Conservation (phyloP, 306 rosid genomes). For the Astragalus membranaceus region DNA sequence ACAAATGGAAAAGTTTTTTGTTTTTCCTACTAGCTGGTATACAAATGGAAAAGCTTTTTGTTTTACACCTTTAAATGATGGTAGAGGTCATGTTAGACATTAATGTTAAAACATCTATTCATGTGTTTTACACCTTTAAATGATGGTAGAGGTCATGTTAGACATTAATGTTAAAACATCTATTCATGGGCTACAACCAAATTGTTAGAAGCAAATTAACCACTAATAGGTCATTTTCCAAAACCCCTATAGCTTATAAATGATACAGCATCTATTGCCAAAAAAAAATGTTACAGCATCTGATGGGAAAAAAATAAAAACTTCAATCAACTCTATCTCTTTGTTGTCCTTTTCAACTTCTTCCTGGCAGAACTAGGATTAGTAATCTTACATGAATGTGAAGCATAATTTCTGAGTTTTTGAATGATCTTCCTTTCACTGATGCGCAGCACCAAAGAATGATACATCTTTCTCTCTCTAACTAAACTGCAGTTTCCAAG, state of each 20-base stretch:
- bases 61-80: neutral
- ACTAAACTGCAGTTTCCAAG: conserved; percentile 33
- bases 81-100: neutral
- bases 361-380: conserved; percentile 30
- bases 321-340: neutral
- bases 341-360: conserved; percentile 38
- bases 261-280: neutral
- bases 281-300: neutral
- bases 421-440: conserved; percentile 70
- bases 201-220: neutral
- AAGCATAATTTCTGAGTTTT: conserved; percentile 53
- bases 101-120: neutral
- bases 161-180: neutral
- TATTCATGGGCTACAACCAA: neutral
- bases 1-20: too few species aligned
- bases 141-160: neutral
- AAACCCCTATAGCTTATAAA: too few species aligned
- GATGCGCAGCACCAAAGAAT: conserved; percentile 62
- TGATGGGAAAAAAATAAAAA: neutral
- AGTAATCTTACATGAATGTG: conserved; percentile 17
- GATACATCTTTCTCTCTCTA: conserved; percentile 52
- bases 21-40: too few species aligned
- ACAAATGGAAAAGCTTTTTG: neutral
- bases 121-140: neutral
- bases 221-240: neutral